Base-by-base conservation (phyloP, 306 rosid species). In the Glycyrrhiza uralensis region DNA sequence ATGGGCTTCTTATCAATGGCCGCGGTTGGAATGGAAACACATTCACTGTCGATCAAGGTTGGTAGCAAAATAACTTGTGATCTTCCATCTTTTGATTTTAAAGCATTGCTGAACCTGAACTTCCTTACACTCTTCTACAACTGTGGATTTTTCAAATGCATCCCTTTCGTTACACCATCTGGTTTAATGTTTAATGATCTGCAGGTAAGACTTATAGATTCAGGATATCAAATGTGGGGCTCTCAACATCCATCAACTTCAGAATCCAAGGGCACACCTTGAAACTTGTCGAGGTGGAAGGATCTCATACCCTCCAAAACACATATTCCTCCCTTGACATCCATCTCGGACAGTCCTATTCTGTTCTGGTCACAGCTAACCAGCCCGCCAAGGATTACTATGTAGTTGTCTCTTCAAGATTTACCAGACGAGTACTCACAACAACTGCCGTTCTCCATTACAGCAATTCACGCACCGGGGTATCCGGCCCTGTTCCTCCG, bases 221-320 rank as follows among this genome's bases (percentile, higher is more conserved):
- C 80, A 91, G 98, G 83, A 86, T 94, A 82, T 87, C 98, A 36
- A 94, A 94, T 76, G 98, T 94, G 72, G 98, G 98, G 29, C 81
- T 91, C n/a, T 49, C 97, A 33, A 84, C 98, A 72, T 91, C 97
- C 69, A 79, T 94, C 23, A 94, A 94, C 85, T 91, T 94, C 82
- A 89, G 98, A 84, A 89, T 94, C 76, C 92, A 89, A 13, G 95
- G 97, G 0, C 98, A 94, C 77, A 33, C 1, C 1, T 23, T 94
- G 97, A 94, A 89, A 76, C 78, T 94, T 58, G 86, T 94, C 45
- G 98, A 94, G 78, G 98, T 91, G 18, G 98, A 94, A 84, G 98
- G 98, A 65, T 91, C 98, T 64, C 98, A 94, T 77, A 94, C 98
- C 49, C 88, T 94, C 46, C 96, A 94, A 80, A 94, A 84, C 74